Percentiles rank a stretch among this genome's conserved stretches.
These are phyloP conservation scores for Akanthomyces uredinophilus DNA, from an alignment of 2,329 filamentous ascomycete genomes.

Conservation along the genomic window DNA sequence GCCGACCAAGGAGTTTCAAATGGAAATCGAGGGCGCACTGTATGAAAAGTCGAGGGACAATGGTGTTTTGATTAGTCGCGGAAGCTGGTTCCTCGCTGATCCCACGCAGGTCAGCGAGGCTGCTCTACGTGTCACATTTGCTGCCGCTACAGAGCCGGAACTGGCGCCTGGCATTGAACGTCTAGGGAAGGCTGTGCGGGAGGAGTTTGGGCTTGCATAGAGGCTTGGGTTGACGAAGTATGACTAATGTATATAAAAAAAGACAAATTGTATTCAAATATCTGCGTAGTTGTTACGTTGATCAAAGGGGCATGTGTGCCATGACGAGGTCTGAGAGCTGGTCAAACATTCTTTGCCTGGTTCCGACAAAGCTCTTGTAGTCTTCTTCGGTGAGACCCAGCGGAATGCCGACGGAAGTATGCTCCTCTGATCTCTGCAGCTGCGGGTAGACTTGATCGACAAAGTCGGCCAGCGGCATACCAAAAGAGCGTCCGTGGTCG, in stretches of 20 bases:
- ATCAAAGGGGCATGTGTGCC: not conserved
- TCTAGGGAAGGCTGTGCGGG: constrained; percentile 8
- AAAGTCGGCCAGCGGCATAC: constrained; percentile 34
- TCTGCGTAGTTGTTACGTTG: not conserved
- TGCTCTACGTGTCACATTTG: constrained; percentile 82
- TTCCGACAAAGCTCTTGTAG: constrained; percentile 8
- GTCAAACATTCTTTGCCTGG: constrained; percentile 11
- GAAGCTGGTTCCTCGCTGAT: constrained; percentile 80
- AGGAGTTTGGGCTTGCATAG: constrained; percentile 8
- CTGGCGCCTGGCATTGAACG: constrained; percentile 13
- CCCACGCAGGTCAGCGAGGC: constrained; percentile 52
- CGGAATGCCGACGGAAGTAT: constrained; percentile 19
- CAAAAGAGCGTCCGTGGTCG: constrained; percentile 19
- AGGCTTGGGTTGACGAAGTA: not conserved
- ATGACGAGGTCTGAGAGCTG: constrained; percentile 3
- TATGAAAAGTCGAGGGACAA: constrained; percentile 65
- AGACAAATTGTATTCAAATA: not conserved
- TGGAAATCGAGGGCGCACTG: constrained; percentile 69
- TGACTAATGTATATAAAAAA: not conserved
- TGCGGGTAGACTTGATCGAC: constrained; percentile 40
- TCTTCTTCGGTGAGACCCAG: not conserved
- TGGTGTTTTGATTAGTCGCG: constrained; percentile 69
- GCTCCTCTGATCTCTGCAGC: constrained; percentile 35
- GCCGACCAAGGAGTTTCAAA: constrained; percentile 7
- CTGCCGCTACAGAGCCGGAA: constrained; percentile 51